Conservation (phyloP, 768 basidiomycete genomes). For the Suillus fuscotomentosus region DNA sequence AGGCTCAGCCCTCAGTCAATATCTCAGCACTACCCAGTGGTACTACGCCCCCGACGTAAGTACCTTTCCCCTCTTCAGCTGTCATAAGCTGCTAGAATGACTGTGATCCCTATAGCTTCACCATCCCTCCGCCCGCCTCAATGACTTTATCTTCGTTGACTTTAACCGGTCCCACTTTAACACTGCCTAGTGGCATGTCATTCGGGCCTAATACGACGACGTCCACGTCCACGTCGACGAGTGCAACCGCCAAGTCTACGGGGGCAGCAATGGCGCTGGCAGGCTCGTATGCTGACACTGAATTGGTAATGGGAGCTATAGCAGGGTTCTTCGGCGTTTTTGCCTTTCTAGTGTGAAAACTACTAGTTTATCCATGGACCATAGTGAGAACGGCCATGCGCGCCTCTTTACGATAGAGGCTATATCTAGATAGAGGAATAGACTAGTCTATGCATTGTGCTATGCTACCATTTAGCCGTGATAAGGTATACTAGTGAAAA, state of each 20-base stretch:
- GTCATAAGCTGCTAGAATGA: background rate
- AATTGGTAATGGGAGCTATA: constrained; percentile 4
- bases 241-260: background rate
- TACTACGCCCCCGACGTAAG: background rate
- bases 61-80: too few relatives aligned
- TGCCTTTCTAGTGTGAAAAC: constrained; percentile 3
- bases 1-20: background rate
- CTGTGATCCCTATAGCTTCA: background rate
- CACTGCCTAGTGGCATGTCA: background rate
- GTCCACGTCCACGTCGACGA: background rate
- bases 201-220: background rate
- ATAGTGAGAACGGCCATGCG: background rate
- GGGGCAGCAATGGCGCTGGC: constrained; percentile 3
- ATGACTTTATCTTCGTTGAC: background rate
- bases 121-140: background rate
- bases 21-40: background rate
- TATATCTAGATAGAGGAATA: background rate
- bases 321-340: background rate
- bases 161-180: background rate
- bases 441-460: background rate
- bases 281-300: background rate
- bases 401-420: background rate
- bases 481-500: background rate
- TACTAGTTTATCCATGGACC: background rate
- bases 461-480: background rate